Base-by-base conservation (phyloP, 2,329 filamentous ascomycete genomes). In the Herpomyces periplanetae region DNA sequence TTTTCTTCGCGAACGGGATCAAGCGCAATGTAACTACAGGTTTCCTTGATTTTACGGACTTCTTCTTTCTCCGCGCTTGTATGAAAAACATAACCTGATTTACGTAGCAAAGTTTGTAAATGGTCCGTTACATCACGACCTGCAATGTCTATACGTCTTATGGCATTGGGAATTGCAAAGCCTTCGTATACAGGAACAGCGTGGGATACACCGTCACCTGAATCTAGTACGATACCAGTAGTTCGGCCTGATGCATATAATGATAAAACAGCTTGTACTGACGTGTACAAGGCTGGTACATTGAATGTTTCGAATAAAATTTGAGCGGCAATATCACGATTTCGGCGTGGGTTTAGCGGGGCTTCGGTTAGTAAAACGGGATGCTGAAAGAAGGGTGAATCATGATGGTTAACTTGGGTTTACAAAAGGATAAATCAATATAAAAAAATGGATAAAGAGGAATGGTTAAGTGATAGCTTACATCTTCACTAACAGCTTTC, bases 291-390 rank as follows among this genome's bases (percentile, higher is more conserved):
- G 3, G 80, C 80, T 6, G 80, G 80, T 5, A 91, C 75, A 35
- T 91, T 91, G 49, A 91, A 91, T 2, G 75, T 87, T 43, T 96
- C 80, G 41, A 96, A 96, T 22, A 96, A 57, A 27, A 96, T 84
- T 40, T 96, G 80, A 16, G 80, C 80, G 15, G 80, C 80, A 4
- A 62, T 85, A 37, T 96, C 80, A 34, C 80, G 68, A 43, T 96
- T 91, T 38, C 64, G 62, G 38, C 73, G 61, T 13, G 80, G 80
- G 40, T 96, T 96, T 28, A 96, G 48, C 15, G 80, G 80, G 19
- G 80, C 69, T 41, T 96, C 80, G 24, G 80, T 96, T 31, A 96
- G 51, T 20, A 96, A 57, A 24, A 96, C 75, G 17, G 80, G 80
- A 40, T 96, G 80, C 61, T 73, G 26, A 16, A 26, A 20, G 24